A percentile compares a stretch with the other conserved stretches of the same genome.
These are phyloP conservation scores for Carex cristatella DNA, from an alignment of 176 grass and related monocot genomes.

Conservation along the genomic window DNA sequence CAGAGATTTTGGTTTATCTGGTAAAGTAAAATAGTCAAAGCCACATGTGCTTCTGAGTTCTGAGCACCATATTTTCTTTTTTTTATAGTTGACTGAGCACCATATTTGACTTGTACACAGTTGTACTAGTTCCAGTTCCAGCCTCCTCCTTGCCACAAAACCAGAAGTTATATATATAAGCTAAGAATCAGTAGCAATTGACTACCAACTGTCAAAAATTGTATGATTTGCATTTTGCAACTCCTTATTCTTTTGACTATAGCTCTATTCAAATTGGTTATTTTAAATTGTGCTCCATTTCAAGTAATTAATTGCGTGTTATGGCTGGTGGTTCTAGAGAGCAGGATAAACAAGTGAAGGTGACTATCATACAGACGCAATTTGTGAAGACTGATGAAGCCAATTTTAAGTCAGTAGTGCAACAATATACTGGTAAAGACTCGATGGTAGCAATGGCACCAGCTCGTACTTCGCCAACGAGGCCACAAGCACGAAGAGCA, in stretches of 20 bases:
- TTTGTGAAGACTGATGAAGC: slow-evolving; percentile 61
- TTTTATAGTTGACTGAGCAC: no score
- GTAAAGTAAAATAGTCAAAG: no score
- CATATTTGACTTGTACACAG: no score
- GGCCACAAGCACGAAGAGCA: background rate
- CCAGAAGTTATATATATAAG: background rate
- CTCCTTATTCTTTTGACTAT: no score
- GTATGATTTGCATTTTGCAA: no score
- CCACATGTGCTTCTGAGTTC: background rate
- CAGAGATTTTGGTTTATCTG: no score
- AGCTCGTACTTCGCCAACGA: background rate
- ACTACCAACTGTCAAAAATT: no score
- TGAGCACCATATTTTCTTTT: background rate
- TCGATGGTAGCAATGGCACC: background rate
- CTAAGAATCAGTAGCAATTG: background rate
- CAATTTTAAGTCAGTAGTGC: slow-evolving; percentile 73
- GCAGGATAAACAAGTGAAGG: slow-evolving; percentile 32
- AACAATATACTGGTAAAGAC: slow-evolving; percentile 52
- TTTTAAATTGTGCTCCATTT: background rate
- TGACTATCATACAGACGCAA: slow-evolving; percentile 75
- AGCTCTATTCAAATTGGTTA: no score
- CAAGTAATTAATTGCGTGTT: background rate
- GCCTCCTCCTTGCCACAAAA: background rate
- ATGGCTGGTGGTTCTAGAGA: background rate
- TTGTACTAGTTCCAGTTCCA: no score